Evolutionary conservation across 129 eudicot species (phyloP), one percentile per base, ranked within the genome.

Genomic region (Chrysanthemum makinoi): DNA sequence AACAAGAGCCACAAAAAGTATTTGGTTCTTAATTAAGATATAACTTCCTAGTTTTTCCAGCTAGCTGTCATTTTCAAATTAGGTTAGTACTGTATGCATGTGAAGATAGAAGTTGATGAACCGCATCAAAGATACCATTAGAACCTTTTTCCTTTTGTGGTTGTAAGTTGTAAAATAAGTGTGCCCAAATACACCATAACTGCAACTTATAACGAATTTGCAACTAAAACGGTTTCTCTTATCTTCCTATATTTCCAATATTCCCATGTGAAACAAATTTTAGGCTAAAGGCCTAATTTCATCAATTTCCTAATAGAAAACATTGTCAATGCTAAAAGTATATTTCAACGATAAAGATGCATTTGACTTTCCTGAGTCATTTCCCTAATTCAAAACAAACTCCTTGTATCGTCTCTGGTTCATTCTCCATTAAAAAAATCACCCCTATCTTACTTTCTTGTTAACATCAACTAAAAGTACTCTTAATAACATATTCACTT

Each of bases 401-500:
- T 2, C 30, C 17, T 19, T 24, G 9, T n/a, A 24, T 24, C 50
- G 6, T 49, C n/a, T 50, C 46, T 2, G 30, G 9, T 14, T 50
- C 13, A 30, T 50, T 49, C 18, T 12, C 62, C 62, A 48, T 17
- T 61, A 49, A 18, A 62, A 50, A 51, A 6, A 50, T 22, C 28
- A 17, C 12, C 49, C 60, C 62, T 11, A 39, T 2, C 73, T 53
- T 15, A 30, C 19, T 16, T 33, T 69, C 17, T 7, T 69, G 64
- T 14, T 69, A 62, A 67, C 57, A 28, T 53, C 28, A 30, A 69
- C 50, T 33, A 30, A 69, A 53, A 53, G 1, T 9, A 30, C 24
- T 14, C 35, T 69, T 30, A 11, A 18, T 51, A 17, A 30, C 19
- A 54, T 54, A 63, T 54, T 54, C 52, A 39, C 56, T 67, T 69